These are phyloP conservation scores for Geranium rotundifolium DNA, from an alignment of 345 rosid genomes.

Conservation along the genomic window DNA sequence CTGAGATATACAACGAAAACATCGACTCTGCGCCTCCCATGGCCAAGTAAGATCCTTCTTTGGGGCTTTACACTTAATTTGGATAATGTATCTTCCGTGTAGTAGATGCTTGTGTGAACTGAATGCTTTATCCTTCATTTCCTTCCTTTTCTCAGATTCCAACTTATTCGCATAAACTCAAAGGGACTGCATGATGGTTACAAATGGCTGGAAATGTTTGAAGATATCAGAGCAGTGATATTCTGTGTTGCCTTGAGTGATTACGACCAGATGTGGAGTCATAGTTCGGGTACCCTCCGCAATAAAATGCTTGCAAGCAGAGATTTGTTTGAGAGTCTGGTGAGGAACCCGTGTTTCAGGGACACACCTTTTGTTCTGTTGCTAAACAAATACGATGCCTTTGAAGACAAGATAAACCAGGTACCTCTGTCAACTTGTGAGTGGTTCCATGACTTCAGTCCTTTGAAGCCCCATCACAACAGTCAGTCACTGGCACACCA, in stretches of 20 bases:
- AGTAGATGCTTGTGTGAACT: background rate
- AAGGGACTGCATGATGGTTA: slow-evolving; percentile 44
- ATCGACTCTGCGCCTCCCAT: slow-evolving; percentile 25
- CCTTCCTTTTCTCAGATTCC: slow-evolving; percentile 26
- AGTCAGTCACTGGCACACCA: slow-evolving; percentile 39
- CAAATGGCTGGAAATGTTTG: slow-evolving; percentile 66
- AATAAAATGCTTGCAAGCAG: slow-evolving; percentile 48
- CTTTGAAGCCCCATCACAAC: slow-evolving; percentile 28
- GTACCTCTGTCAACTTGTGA: slow-evolving; percentile 38
- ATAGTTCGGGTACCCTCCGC: slow-evolving; percentile 12
- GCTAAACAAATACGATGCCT: slow-evolving; percentile 43
- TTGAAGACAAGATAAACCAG: slow-evolving; percentile 35
- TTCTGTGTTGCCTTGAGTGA: slow-evolving; percentile 55
- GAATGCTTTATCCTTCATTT: background rate
- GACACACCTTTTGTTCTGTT: slow-evolving; percentile 43
- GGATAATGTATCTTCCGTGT: background rate
- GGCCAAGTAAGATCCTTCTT: slow-evolving; percentile 21
- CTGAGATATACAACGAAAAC: slow-evolving; percentile 32
- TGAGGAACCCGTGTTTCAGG: slow-evolving; percentile 33
- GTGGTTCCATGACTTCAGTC: slow-evolving; percentile 47
- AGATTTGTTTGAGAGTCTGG: slow-evolving; percentile 40
- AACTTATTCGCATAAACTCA: slow-evolving; percentile 42
- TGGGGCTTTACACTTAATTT: background rate
- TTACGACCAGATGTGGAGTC: slow-evolving; percentile 31
- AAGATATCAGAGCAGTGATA: slow-evolving; percentile 42